Conservation (phyloP, 176 grass and related monocot genomes). For the Pontederia paniculata region DNA sequence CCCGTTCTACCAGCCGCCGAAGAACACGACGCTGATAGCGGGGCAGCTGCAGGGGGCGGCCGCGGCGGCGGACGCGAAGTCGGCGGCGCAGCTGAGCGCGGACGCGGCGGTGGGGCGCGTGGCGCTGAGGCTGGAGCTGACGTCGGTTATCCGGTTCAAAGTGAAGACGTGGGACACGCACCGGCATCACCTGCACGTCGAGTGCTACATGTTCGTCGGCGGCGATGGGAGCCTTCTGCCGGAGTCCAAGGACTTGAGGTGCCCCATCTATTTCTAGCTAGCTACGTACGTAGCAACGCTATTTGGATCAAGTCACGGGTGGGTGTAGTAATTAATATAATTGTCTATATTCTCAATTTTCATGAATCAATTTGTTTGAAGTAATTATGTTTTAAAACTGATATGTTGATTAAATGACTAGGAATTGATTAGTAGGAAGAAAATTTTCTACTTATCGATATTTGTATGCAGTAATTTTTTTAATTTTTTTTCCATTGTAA, state of each 20-base stretch:
- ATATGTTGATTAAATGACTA: too few relatives aligned
- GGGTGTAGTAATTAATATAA: too few relatives aligned
- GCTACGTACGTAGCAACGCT: background rate
- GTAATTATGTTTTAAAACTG: too few relatives aligned
- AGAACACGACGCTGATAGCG: conserved; percentile 33
- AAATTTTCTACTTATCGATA: too few relatives aligned
- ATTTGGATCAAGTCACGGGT: too few relatives aligned
- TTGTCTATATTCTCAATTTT: too few relatives aligned
- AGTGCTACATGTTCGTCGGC: conserved; percentile 25
- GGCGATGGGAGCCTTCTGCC: conserved; percentile 38
- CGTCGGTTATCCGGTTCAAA: conserved; percentile 48
- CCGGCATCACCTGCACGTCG: conserved; percentile 45
- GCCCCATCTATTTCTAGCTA: conserved; percentile 21
- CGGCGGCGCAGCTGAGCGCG: conserved; percentile 27
- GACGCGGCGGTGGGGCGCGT: conserved; percentile 31
- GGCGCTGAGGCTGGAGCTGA: conserved; percentile 38
- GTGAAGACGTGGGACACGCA: conserved; percentile 62
- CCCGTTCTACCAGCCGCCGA: conserved; percentile 61
- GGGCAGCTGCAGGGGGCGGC: conserved; percentile 24
- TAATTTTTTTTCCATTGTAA: too few relatives aligned
- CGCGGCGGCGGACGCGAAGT: conserved; percentile 10
- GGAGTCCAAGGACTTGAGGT: conserved; percentile 23
- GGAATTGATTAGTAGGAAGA: too few relatives aligned
- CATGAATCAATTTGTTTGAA: too few relatives aligned
- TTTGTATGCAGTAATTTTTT: too few relatives aligned